phyloP scores from a whole-genome alignment of 2,329 filamentous ascomycete genomes.

The Xylaria sp. region DNA sequence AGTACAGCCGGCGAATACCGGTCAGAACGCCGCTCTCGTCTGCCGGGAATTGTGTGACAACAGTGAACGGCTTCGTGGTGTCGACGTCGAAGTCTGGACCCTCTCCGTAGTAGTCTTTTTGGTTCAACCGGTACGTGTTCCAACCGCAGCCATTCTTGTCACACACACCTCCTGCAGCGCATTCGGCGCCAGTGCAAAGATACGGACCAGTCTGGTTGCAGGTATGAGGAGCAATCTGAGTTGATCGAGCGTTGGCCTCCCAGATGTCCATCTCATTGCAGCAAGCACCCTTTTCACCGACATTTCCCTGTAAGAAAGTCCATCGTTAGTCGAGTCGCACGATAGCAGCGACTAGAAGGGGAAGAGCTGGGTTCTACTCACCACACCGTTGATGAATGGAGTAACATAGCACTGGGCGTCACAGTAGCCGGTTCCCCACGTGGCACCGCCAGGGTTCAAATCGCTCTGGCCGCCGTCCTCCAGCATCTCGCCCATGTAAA shows the following conservation, averaged over 20 bases:
- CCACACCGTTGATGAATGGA: slow-evolving; percentile 47
- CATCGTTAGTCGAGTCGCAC: slow-evolving; percentile 26
- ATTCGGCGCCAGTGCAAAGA: slow-evolving; percentile 41
- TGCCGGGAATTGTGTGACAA: slow-evolving; percentile 47
- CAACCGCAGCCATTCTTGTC: slow-evolving; percentile 46
- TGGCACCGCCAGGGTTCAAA: slow-evolving; percentile 45
- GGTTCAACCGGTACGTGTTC: slow-evolving; percentile 44
- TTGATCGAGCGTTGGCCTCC: slow-evolving; percentile 46
- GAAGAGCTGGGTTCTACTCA: slow-evolving; percentile 30
- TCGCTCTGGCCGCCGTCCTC: slow-evolving; percentile 59
- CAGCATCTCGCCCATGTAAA: slow-evolving; percentile 68
- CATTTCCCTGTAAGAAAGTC: slow-evolving; percentile 38
- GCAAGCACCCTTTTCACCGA: slow-evolving; percentile 44
- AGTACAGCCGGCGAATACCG: slow-evolving; percentile 45
- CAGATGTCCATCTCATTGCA: slow-evolving; percentile 49
- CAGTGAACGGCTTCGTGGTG: slow-evolving; percentile 44
- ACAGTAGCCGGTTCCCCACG: slow-evolving; percentile 48
- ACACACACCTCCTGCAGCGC: slow-evolving; percentile 41
- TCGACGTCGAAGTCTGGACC: slow-evolving; percentile 42
- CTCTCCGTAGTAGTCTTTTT: slow-evolving; percentile 42
- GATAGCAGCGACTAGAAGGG: not conserved
- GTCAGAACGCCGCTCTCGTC: slow-evolving; percentile 39
- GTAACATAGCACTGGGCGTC: slow-evolving; percentile 46
- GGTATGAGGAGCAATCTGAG: slow-evolving; percentile 45
- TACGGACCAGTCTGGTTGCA: slow-evolving; percentile 44